These are phyloP conservation scores for Kodamaea suecica DNA, from an alignment of 1,139 yeast genomes.

Conservation along the genomic window DNA sequence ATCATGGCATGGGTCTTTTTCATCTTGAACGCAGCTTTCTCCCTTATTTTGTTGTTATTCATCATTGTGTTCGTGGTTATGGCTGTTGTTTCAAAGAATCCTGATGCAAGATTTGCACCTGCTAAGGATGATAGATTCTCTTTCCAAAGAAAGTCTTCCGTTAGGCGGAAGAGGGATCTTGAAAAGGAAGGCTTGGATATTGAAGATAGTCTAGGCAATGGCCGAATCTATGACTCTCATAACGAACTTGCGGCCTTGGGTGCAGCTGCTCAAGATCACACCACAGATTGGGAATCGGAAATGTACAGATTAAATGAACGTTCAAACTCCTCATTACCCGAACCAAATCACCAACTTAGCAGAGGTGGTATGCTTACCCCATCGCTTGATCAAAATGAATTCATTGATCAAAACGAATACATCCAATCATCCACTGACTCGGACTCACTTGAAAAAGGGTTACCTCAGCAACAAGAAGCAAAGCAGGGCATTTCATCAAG, in stretches of 20 bases:
- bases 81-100: constrained; percentile 66
- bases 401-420: constrained; percentile 16
- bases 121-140: constrained; percentile 83
- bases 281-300: constrained; percentile 65
- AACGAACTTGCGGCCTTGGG: constrained; percentile 68
- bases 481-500: constrained; percentile 15
- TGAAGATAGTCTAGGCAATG: constrained; percentile 5
- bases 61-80: constrained; percentile 56
- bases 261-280: constrained; percentile 68
- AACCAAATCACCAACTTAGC: constrained; percentile 8
- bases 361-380: constrained; percentile 22
- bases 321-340: constrained; percentile 13
- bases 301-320: constrained; percentile 50
- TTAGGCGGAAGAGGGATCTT: constrained; percentile 18
- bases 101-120: constrained; percentile 79
- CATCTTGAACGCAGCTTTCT: constrained; percentile 72
- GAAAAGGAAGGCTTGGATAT: constrained; percentile 21
- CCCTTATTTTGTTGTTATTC: constrained; percentile 59
- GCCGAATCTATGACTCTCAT: constrained; percentile 1
- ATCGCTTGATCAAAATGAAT: constrained; percentile 18
- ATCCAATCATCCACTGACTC: constrained; percentile 4
- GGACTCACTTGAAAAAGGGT: constrained; percentile 6
- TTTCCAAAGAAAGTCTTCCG: constrained; percentile 59
- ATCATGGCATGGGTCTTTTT: constrained; percentile 82
- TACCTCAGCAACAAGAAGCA: constrained; percentile 1